Evolutionary conservation across 1,284 basidiomycete genomes (phyloP), one percentile per base, ranked within the genome.

Genomic region (Coriolopsis trogii): DNA sequence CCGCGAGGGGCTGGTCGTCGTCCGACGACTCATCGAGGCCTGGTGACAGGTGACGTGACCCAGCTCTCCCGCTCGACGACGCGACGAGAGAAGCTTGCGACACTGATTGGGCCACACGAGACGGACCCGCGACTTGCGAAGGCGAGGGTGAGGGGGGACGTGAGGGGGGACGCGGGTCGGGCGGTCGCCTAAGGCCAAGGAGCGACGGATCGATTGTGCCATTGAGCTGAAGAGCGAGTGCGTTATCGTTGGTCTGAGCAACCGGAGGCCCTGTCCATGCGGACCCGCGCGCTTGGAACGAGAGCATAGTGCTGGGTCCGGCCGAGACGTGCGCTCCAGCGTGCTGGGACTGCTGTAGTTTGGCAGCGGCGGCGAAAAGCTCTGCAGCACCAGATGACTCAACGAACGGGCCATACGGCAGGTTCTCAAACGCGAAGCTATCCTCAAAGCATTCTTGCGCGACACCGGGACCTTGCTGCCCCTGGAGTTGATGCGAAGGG

Each of bases 131-230:
- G 13, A 25, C 37, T 31, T 12, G 16, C 1, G 41, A 34, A 18
- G 12, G 26, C n/a, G 36, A 28, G 13, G 13, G 36, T 21, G 40
- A 40, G 6, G n/a, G 29, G 6, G 47, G 36, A 13, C 26, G 34
- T 23, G 34, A 21, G 6, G 18, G 33, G 3, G 43, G 18, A 2
- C 13, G 41, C 1, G 26, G n/a, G 40, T 40, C 43, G 0, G 33
- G 46, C 4, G 20, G 41, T 9, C 16, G 33, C 26, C 20, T 24
- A 4, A 21, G 59, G 2, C 56, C 58, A 28, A 67, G 62, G 1
- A 64, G 50, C 6, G 65, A 60, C 0, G 64, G 65, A 42, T 66
- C 59, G 42, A 67, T 67, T 25, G 64, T 66, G 15, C 58, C 61
- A 26, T 47, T 41, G 23, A n/a, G 6, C 16, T 36, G 47, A 37